Base-by-base conservation (phyloP, 2,329 filamentous ascomycete species). In the Botrytis fabae region DNA sequence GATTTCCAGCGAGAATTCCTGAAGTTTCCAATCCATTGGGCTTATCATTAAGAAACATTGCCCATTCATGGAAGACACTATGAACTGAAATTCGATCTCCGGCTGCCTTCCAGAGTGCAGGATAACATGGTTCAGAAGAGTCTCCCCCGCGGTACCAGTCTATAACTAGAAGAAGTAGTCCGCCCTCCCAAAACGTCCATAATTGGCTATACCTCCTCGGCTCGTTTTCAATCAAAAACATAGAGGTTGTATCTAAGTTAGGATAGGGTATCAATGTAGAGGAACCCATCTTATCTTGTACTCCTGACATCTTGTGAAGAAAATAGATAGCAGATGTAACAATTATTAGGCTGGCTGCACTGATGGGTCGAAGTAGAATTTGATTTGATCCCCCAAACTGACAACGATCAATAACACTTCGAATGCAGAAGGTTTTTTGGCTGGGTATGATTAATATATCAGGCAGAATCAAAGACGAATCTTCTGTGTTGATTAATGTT, bases 151-250 rank as follows among this genome's bases (percentile, higher is more conserved):
- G n/a, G 59, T 40, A 40, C 35, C 35, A 40, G 59, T 61, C 59
- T 40, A 40, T 9, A 25, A 16, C 59, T 2, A 61, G 35, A 38
- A 40, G 59, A 8, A 61, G 22, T 25, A 61, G 32, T 16, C 32
- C 35, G 2, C 7, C 0, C 38, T 61, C 35, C 59, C 59, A 61
- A 3, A 20, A 0, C 22, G 32, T 25, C 32, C 20, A 60, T 1
- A 9, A 12, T 12, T 12, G 9, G 10, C 8, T 1, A 25, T 0
- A 1, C 8, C 2, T 1, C 44, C 8, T 48, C 20, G 2, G 1
- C 20, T 22, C 8, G 4, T 3, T 12, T 14, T 25, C 46, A 51
- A 4, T 51, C 46, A 3, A 12, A 48, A 25, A 8, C 3, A 14
- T 51, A 12, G 22, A 51, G 25, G 22, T 25, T 12, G 10, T 6